Percentiles rank a stretch among this genome's conserved stretches.
phyloP scores from a whole-genome alignment of 192 early-diverging fungal species.

The Chytriomyces sp. region DNA sequence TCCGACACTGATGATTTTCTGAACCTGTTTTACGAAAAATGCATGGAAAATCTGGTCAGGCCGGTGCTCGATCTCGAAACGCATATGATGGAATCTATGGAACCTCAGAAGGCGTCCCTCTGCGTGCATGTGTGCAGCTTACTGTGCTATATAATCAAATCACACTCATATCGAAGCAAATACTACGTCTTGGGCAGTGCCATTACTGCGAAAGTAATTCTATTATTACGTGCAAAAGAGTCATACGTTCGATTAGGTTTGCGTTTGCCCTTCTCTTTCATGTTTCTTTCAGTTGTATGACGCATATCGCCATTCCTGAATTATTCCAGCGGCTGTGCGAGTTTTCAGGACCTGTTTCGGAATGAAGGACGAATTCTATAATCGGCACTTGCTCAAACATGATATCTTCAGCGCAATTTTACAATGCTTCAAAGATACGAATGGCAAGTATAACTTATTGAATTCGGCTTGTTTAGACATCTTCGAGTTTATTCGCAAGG shows the following conservation, averaged over 20 bases:
- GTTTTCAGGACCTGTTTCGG: slow-evolving; percentile 80
- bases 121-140: slow-evolving; percentile 77
- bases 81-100: not conserved
- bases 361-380: slow-evolving; percentile 82
- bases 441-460: slow-evolving; percentile 78
- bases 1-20: slow-evolving; percentile 78
- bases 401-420: slow-evolving; percentile 75
- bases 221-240: slow-evolving; percentile 72
- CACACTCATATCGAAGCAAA: slow-evolving; percentile 79
- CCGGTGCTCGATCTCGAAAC: slow-evolving; percentile 61
- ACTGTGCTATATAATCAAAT: slow-evolving; percentile 71
- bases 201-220: slow-evolving; percentile 62
- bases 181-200: slow-evolving; percentile 73
- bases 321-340: slow-evolving; percentile 71
- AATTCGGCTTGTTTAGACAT: slow-evolving; percentile 91
- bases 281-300: not conserved
- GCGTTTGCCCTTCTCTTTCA: not conserved
- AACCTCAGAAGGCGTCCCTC: slow-evolving; percentile 42
- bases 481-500: slow-evolving; percentile 79
- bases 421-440: slow-evolving; percentile 62
- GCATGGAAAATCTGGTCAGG: slow-evolving; percentile 63
- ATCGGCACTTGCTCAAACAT: slow-evolving; percentile 75
- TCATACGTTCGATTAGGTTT: slow-evolving; percentile 74
- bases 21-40: slow-evolving; percentile 75
- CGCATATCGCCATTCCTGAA: not conserved